These are phyloP conservation scores for Fusarium mexicanum DNA, from an alignment of 2,329 filamentous ascomycete species.

Conservation along the genomic window DNA sequence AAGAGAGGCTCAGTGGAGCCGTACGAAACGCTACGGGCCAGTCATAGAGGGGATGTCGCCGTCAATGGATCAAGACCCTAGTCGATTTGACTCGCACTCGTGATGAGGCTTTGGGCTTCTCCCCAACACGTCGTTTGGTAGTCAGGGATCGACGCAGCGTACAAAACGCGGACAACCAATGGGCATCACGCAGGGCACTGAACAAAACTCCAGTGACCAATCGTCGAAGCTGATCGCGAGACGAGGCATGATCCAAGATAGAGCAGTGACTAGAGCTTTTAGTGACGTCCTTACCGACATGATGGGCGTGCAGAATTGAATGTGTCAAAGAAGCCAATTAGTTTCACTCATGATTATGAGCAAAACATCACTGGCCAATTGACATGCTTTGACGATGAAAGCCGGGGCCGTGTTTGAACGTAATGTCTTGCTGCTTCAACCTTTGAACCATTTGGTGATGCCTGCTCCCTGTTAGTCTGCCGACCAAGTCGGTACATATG, in stretches of 20 bases:
- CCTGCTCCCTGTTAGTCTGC: background rate
- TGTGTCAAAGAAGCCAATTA: background rate
- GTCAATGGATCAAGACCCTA: too few species aligned
- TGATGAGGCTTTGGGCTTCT: background rate
- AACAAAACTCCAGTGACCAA: background rate
- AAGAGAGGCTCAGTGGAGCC: background rate
- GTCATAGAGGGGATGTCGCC: too few species aligned
- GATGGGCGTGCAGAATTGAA: background rate
- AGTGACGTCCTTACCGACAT: background rate
- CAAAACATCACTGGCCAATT: background rate
- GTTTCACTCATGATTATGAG: background rate
- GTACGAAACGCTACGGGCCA: background rate
- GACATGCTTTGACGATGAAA: too few species aligned
- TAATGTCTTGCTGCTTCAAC: background rate
- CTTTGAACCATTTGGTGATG: background rate
- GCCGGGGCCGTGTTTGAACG: background rate
- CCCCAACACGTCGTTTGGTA: background rate
- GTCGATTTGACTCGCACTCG: background rate
- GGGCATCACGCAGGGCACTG: background rate
- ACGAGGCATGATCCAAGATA: background rate
- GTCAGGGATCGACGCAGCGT: background rate
- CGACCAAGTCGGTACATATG: background rate
- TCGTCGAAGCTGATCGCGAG: background rate
- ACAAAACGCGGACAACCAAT: background rate
- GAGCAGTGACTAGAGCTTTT: background rate